phyloP scores from a whole-genome alignment of 2,329 filamentous ascomycete genomes.

The Aspergillus piperis region DNA sequence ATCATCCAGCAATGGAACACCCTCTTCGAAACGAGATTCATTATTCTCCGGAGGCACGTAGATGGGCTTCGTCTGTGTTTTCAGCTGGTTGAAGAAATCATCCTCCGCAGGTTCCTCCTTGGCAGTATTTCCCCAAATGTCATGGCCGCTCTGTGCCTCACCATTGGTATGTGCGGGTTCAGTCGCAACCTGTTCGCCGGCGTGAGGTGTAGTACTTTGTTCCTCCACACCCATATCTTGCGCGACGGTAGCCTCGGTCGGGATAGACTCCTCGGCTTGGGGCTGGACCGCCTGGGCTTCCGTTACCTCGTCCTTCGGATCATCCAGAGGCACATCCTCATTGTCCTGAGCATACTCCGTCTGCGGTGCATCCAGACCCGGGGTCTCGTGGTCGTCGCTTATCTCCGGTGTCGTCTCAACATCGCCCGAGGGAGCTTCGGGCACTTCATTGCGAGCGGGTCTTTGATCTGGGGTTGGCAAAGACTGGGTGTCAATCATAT shows the following conservation, averaged over 20 bases:
- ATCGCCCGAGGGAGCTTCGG: neutral
- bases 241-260: neutral
- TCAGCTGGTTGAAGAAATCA: slow-evolving; percentile 63
- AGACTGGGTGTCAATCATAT: slow-evolving; percentile 8
- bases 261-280: neutral
- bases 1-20: slow-evolving; percentile 61
- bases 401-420: neutral
- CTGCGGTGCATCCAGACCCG: neutral
- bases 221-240: slow-evolving; percentile 1
- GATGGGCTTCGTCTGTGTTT: slow-evolving; percentile 43
- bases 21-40: slow-evolving; percentile 69
- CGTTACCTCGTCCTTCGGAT: neutral
- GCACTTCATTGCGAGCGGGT: neutral
- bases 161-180: slow-evolving; percentile 12
- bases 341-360: neutral
- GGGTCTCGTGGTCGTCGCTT: neutral
- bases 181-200: slow-evolving; percentile 9
- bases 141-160: slow-evolving; percentile 20
- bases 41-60: slow-evolving; percentile 41
- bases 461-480: neutral
- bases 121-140: slow-evolving; percentile 50
- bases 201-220: neutral
- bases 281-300: slow-evolving; percentile 4
- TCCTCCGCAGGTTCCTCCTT: slow-evolving; percentile 45
- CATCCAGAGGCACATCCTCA: neutral